Conservation (phyloP, 331 rosid species). For the Quercus tomentella region DNA sequence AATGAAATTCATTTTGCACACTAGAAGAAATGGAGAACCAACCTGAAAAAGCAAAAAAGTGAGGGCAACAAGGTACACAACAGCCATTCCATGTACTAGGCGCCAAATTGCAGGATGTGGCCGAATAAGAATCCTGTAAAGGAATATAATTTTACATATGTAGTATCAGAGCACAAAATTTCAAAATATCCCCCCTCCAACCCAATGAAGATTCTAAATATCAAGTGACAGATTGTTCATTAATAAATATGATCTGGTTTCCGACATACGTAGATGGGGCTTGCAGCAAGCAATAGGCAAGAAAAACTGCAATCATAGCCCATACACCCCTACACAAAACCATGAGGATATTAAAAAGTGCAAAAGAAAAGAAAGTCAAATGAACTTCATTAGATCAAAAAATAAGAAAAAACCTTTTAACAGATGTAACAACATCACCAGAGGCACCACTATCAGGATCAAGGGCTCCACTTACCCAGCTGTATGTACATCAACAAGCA, state of each 20-base stretch:
- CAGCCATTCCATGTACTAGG: slow-evolving; percentile 98
- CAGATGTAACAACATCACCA: slow-evolving; percentile 59
- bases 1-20: not conserved
- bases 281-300: slow-evolving; percentile 94
- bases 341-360: not conserved
- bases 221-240: not conserved
- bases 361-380: not conserved
- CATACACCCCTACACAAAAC: slow-evolving; percentile 74
- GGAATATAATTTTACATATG: slow-evolving; percentile 10
- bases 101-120: slow-evolving; percentile 99
- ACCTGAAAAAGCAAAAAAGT: slow-evolving; percentile 99
- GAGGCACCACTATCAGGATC: slow-evolving; percentile 57
- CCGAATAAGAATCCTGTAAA: slow-evolving; percentile 87
- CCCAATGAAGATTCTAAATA: not conserved
- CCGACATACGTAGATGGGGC: slow-evolving; percentile 75
- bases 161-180: slow-evolving; percentile 16
- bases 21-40: not conserved
- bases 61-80: slow-evolving; percentile 86
- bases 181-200: not conserved
- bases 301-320: slow-evolving; percentile 96
- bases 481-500: not conserved
- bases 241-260: not conserved
- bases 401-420: slow-evolving; percentile 32
- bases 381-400: not conserved
- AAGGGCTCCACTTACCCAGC: slow-evolving; percentile 70